A percentile compares a stretch with the other conserved stretches of the same genome.
phyloP scores from a whole-genome alignment of 1,284 basidiomycete species.

The Ceratorhiza oryzae-sativae region DNA sequence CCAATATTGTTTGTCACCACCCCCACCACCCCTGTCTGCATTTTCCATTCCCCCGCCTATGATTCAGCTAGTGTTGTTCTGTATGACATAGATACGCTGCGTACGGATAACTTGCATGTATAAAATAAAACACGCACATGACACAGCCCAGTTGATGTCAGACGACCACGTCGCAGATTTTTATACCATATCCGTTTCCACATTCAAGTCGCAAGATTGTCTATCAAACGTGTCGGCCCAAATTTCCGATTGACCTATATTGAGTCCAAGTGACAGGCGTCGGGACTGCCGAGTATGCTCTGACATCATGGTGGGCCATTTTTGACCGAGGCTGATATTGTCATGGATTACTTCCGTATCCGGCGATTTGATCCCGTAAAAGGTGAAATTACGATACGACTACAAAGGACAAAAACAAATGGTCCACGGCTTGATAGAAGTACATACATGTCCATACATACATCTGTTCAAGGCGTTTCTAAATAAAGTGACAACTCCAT shows the following conservation, averaged over 20 bases:
- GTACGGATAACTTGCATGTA: constrained; percentile 1
- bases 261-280: too few species aligned
- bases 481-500: constrained; percentile 7
- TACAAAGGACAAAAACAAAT: neutral
- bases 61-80: neutral
- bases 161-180: too few species aligned
- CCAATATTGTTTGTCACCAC: neutral
- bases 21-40: neutral
- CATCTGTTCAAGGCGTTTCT: constrained; percentile 16
- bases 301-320: too few species aligned
- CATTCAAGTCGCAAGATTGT: too few species aligned
- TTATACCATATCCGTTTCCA: too few species aligned
- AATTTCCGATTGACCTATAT: too few species aligned
- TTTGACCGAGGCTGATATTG: neutral
- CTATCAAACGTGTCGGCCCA: too few species aligned
- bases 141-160: too few species aligned
- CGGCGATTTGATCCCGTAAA: constrained; percentile 8
- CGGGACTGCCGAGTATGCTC: too few species aligned
- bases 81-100: constrained; percentile 10
- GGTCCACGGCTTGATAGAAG: constrained; percentile 15
- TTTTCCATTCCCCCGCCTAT: neutral
- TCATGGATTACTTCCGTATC: neutral
- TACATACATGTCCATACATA: constrained; percentile 31
- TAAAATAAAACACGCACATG: constrained; percentile 11
- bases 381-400: constrained; percentile 21